Percentiles rank a stretch among this genome's conserved stretches.
Conservation (phyloP, 2,329 filamentous ascomycete species). For the Thelonectria blattea region DNA sequence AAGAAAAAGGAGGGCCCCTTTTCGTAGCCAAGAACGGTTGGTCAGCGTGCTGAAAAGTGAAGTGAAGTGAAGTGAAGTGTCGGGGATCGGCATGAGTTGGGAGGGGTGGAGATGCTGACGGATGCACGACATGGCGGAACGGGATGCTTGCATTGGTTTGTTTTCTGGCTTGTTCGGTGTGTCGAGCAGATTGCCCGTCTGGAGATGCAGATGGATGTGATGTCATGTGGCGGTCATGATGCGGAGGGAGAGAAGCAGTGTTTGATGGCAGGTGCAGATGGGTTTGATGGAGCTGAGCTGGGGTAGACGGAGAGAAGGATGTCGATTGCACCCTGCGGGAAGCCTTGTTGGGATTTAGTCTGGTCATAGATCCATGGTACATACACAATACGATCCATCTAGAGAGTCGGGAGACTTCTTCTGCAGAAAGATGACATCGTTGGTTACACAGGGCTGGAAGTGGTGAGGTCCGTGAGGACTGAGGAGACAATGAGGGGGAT, state of each 20-base stretch:
- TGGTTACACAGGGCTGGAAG: no score
- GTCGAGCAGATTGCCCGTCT: neutral
- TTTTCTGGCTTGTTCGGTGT: neutral
- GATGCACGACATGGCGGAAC: neutral
- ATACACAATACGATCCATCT: no score
- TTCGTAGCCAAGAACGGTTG: neutral
- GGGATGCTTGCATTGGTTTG: neutral
- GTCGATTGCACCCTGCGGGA: neutral
- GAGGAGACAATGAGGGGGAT: no score
- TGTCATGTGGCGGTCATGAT: neutral
- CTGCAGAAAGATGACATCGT: no score
- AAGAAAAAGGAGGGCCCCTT: no score
- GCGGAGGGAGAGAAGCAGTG: neutral
- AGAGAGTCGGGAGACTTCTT: no score
- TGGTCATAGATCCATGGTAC: no score
- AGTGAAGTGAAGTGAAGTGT: neutral
- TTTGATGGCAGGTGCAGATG: neutral
- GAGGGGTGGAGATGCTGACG: neutral
- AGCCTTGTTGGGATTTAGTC: neutral
- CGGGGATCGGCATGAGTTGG: neutral
- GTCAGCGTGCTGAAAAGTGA: neutral
- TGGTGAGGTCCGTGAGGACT: no score
- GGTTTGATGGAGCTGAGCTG: no score
- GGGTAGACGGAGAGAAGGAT: neutral
- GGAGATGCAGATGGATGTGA: neutral